Evolutionary conservation across 768 basidiomycete species (phyloP).

Genomic region (Scleroderma citrinum): DNA sequence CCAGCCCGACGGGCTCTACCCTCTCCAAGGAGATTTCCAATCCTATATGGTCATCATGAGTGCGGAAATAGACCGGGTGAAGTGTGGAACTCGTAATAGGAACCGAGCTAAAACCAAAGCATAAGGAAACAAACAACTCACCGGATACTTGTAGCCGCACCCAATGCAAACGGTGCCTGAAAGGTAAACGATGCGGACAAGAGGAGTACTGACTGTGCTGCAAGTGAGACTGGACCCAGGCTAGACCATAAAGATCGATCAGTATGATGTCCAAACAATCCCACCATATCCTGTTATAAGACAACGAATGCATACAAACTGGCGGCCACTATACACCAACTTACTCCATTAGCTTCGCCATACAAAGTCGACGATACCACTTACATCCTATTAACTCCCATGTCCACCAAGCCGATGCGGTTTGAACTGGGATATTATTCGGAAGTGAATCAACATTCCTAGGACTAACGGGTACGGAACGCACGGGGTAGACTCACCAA

Average conservation of each 20-base stretch:
- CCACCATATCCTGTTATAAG: no score
- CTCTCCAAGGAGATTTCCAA: slow-evolving; percentile 87
- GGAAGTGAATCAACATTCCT: no score
- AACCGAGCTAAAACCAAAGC: no score
- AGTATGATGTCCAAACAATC: no score
- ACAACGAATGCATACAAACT: no score
- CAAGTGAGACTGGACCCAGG: slow-evolving; percentile 74
- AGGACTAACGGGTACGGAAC: not conserved
- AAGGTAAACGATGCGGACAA: slow-evolving; percentile 70
- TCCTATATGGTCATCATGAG: slow-evolving; percentile 33
- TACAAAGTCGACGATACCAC: not conserved
- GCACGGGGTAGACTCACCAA: slow-evolving; percentile 18
- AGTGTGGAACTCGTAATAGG: no score
- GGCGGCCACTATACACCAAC: no score
- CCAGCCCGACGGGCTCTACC: slow-evolving; percentile 66
- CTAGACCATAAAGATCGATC: slow-evolving; percentile 29
- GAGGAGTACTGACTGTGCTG: slow-evolving; percentile 82
- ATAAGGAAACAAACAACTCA: slow-evolving; percentile 25
- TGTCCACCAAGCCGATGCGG: slow-evolving; percentile 93
- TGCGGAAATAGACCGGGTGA: no score
- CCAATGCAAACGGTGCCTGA: slow-evolving; percentile 79
- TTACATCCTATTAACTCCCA: slow-evolving; percentile 76
- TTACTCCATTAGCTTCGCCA: no score
- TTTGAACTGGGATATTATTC: slow-evolving; percentile 41
- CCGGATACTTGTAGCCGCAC: slow-evolving; percentile 83